A percentile compares a stretch with the other conserved stretches of the same genome.
These are phyloP conservation scores for Diplocarpon mali DNA, from an alignment of 2,329 filamentous ascomycete genomes.

Conservation along the genomic window DNA sequence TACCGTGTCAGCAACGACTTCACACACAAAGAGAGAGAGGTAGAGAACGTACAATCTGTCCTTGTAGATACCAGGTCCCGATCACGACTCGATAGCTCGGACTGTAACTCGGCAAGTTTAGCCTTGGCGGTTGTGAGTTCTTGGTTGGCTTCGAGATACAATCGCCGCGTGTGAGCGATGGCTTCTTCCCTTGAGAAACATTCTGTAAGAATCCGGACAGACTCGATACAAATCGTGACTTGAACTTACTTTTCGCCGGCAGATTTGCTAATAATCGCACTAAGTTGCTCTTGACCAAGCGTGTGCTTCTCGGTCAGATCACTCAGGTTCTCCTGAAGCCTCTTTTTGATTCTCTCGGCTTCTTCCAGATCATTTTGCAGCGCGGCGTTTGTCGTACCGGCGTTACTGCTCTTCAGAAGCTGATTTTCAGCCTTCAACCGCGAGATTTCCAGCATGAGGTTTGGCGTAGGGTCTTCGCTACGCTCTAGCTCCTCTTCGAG, in stretches of 20 bases:
- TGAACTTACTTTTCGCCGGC: slow-evolving; percentile 45
- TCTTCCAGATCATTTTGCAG: slow-evolving; percentile 47
- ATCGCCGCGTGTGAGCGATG: slow-evolving; percentile 39
- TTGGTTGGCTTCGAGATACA: slow-evolving; percentile 34
- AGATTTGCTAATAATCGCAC: slow-evolving; percentile 40
- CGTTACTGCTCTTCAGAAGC: slow-evolving; percentile 42
- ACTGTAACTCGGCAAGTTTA: slow-evolving; percentile 33
- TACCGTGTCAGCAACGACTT: neutral
- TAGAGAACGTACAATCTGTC: slow-evolving; percentile 36
- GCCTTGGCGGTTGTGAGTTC: slow-evolving; percentile 39
- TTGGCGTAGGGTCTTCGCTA: slow-evolving; percentile 29
- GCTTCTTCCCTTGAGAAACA: slow-evolving; percentile 39
- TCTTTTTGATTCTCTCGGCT: slow-evolving; percentile 37
- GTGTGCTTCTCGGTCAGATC: slow-evolving; percentile 48
- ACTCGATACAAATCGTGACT: slow-evolving; percentile 23
- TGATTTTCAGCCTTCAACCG: slow-evolving; percentile 52
- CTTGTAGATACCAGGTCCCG: slow-evolving; percentile 43
- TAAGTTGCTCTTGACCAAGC: slow-evolving; percentile 46
- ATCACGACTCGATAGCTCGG: slow-evolving; percentile 40
- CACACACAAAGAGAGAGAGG: no score
- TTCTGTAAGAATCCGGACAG: slow-evolving; percentile 33
- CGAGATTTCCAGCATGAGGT: slow-evolving; percentile 40
- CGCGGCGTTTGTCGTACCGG: slow-evolving; percentile 41
- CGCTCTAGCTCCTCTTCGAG: slow-evolving; percentile 50
- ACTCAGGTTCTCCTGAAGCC: slow-evolving; percentile 43